Evolutionary conservation across 106 monocot species (phyloP).

Genomic region (Gastrodia elata): DNA sequence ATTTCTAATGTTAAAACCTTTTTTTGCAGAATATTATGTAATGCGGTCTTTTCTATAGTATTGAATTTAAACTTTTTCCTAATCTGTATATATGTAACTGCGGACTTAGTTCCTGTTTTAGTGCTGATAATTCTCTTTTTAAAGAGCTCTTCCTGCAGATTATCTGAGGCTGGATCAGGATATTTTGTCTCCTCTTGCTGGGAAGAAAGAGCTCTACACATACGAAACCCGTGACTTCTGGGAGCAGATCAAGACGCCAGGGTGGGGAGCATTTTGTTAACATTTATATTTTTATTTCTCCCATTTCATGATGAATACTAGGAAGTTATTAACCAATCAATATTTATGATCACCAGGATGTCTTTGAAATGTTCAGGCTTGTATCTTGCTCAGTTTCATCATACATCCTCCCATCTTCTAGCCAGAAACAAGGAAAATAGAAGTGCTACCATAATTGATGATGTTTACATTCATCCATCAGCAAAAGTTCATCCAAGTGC

Average conservation of each 20-base stretch:
- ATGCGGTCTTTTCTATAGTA: background rate
- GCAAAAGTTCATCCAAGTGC: constrained; percentile 95
- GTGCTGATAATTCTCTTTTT: constrained; percentile 20
- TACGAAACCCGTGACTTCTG: constrained; percentile 88
- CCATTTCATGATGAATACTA: background rate
- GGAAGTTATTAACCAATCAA: constrained; percentile 1
- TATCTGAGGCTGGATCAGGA: constrained; percentile 95
- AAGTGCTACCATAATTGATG: constrained; percentile 60
- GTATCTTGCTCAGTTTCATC: constrained; percentile 68
- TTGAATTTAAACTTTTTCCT: background rate
- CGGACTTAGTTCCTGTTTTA: background rate
- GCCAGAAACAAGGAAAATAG: constrained; percentile 41
- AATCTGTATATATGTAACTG: background rate
- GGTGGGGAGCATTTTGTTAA: constrained; percentile 25
- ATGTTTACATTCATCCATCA: constrained; percentile 97
- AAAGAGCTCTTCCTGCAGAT: constrained; percentile 79
- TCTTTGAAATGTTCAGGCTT: constrained; percentile 90
- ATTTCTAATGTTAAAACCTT: background rate
- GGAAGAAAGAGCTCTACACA: constrained; percentile 84
- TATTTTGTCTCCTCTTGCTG: constrained; percentile 94
- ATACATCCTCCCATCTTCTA: constrained; percentile 73
- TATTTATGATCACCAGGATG: constrained; percentile 44
- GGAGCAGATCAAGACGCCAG: constrained; percentile 99
- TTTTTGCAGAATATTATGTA: background rate
- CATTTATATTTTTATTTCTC: background rate